Conservation (phyloP, 1,284 basidiomycete genomes). For the Xanthoconium separans region DNA sequence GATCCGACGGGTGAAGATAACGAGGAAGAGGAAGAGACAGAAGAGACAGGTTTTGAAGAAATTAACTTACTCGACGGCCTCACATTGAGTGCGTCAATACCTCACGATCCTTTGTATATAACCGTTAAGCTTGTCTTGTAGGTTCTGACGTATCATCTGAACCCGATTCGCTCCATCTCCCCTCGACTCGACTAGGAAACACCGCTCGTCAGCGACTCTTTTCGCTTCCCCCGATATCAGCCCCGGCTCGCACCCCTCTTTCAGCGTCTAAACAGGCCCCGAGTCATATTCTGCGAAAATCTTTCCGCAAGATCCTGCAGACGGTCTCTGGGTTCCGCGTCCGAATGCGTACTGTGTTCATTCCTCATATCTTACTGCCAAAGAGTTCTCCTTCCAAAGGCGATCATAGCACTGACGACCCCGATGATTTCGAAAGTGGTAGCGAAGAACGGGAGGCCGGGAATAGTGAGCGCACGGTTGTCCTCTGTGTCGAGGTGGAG, state of each 20-base stretch:
- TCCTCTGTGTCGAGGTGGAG: conserved; percentile 85
- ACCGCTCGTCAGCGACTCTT: conserved; percentile 62
- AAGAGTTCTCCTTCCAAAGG: conserved; percentile 16
- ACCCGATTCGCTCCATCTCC: conserved; percentile 44
- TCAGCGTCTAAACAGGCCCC: conserved; percentile 43
- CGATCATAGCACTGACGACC: conserved; percentile 30
- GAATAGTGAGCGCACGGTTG: conserved; percentile 77
- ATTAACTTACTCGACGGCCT: conserved; percentile 77
- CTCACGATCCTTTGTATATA: background rate
- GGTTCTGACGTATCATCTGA: conserved; percentile 48
- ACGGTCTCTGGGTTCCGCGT: conserved; percentile 82
- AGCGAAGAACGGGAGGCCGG: conserved; percentile 65
- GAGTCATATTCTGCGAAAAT: conserved; percentile 74
- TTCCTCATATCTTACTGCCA: conserved; percentile 72
- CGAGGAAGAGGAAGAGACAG: conserved; percentile 33
- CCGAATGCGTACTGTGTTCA: conserved; percentile 85
- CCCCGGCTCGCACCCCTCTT: conserved; percentile 40
- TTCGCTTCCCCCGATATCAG: conserved; percentile 50
- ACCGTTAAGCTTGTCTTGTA: background rate
- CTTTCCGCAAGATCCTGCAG: conserved; percentile 75
- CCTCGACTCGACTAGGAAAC: conserved; percentile 65
- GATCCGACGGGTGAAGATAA: conserved; percentile 20
- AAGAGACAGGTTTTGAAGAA: conserved; percentile 64
- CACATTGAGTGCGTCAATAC: conserved; percentile 42
- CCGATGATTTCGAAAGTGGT: conserved; percentile 41